Evolutionary conservation across 768 basidiomycete genomes (phyloP).

Genomic region (Mrakia hoshinonis): DNA sequence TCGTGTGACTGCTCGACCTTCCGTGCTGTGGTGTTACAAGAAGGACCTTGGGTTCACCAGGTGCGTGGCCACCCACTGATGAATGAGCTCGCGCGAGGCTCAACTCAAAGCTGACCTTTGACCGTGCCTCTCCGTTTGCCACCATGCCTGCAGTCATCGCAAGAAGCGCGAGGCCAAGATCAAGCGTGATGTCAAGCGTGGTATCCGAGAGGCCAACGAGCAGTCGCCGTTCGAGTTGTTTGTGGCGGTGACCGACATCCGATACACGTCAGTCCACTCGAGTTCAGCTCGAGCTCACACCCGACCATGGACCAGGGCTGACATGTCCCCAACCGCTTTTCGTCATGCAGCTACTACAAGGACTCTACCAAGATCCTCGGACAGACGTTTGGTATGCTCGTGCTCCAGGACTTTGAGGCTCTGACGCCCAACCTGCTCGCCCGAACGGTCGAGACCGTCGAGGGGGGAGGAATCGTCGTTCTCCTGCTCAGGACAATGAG

Average conservation of each 20-base stretch:
- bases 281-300: too few relatives aligned
- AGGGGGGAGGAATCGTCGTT: constrained; percentile 75
- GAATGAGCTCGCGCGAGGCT: not conserved
- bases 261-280: constrained; percentile 66
- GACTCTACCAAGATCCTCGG: constrained; percentile 94
- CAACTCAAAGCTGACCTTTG: constrained; percentile 1
- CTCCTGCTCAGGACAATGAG: constrained; percentile 90
- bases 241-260: constrained; percentile 94
- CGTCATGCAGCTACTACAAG: constrained; percentile 71
- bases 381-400: constrained; percentile 94
- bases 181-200: constrained; percentile 89
- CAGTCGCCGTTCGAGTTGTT: constrained; percentile 98
- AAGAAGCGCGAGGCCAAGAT: constrained; percentile 96
- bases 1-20: constrained; percentile 75
- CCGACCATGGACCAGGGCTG: not conserved
- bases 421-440: constrained; percentile 95
- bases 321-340: not conserved
- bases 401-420: constrained; percentile 96
- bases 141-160: constrained; percentile 56
- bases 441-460: constrained; percentile 93
- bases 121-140: not conserved
- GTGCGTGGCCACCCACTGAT: constrained; percentile 44
- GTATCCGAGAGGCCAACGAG: constrained; percentile 85
- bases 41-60: constrained; percentile 95
- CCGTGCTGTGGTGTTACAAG: constrained; percentile 97